These are phyloP conservation scores for Nemania serpens DNA, from an alignment of 2,329 filamentous ascomycete genomes.

Conservation along the genomic window DNA sequence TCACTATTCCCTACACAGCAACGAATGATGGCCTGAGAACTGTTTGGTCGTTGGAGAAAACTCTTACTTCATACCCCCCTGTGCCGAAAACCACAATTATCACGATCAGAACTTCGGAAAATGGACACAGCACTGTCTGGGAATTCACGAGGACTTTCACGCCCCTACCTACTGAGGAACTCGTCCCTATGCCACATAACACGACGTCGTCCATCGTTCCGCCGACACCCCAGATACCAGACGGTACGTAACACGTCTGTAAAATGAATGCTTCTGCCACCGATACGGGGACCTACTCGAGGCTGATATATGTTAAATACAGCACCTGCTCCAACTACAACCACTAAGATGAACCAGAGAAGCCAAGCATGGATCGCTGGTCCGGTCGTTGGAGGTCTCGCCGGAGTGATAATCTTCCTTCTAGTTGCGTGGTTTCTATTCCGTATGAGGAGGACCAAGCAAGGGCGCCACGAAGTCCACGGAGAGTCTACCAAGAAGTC, in stretches of 20 bases:
- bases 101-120: neutral
- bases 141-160: constrained; percentile 1
- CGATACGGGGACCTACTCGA: too few relatives aligned
- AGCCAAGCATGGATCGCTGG: constrained; percentile 14
- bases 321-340: neutral
- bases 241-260: neutral
- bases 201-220: neutral
- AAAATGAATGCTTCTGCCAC: too few relatives aligned
- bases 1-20: neutral
- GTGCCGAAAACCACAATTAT: neutral
- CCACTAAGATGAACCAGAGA: neutral
- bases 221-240: neutral
- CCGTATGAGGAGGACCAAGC: neutral
- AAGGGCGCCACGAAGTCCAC: constrained; percentile 1
- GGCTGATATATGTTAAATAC: neutral
- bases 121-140: constrained; percentile 4
- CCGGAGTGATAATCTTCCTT: neutral
- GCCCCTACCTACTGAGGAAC: neutral
- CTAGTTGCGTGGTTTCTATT: neutral
- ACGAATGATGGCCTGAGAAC: neutral
- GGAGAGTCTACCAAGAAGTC: constrained; percentile 10
- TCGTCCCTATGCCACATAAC: neutral
- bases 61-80: neutral
- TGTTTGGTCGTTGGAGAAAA: neutral
- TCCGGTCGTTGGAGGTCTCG: constrained; percentile 4